These are phyloP conservation scores for Primulina huaijiensis DNA, from an alignment of 257 asterid genomes.

Conservation along the genomic window DNA sequence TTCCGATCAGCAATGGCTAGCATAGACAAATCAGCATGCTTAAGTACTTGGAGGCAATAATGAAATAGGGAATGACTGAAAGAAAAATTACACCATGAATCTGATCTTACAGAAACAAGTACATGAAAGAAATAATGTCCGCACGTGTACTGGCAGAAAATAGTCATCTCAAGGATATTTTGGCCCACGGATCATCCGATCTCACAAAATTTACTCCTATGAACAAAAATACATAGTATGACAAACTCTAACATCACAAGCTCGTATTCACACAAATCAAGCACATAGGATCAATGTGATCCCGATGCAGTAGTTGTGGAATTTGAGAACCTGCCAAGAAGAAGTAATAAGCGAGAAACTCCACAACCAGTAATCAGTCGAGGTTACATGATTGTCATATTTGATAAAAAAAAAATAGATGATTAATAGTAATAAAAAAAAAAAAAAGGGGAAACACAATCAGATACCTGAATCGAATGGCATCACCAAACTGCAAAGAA, in stretches of 20 bases:
- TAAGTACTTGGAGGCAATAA: background rate
- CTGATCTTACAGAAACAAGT: background rate
- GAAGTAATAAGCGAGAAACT: slow-evolving; percentile 17
- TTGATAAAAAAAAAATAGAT: background rate
- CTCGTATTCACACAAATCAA: background rate
- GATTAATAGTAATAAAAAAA: background rate
- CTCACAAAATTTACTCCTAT: background rate
- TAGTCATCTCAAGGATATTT: background rate
- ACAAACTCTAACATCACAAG: background rate
- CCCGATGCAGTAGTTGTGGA: slow-evolving; percentile 50
- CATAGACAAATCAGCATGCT: background rate
- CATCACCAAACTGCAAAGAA: slow-evolving; percentile 59
- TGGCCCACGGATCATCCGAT: background rate
- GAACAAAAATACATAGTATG: background rate
- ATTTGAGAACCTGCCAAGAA: slow-evolving; percentile 59
- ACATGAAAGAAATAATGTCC: too few relatives aligned
- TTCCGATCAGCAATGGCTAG: background rate
- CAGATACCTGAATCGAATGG: slow-evolving; percentile 71
- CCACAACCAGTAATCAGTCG: slow-evolving; percentile 1
- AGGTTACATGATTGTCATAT: background rate
- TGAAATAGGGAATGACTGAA: background rate
- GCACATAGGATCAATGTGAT: slow-evolving; percentile 36
- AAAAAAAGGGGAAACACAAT: slow-evolving; percentile 9
- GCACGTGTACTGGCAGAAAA: background rate
- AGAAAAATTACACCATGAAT: background rate